Evolutionary conservation across 2,329 filamentous ascomycete species (phyloP).

Genomic region (Onygenales sp.): DNA sequence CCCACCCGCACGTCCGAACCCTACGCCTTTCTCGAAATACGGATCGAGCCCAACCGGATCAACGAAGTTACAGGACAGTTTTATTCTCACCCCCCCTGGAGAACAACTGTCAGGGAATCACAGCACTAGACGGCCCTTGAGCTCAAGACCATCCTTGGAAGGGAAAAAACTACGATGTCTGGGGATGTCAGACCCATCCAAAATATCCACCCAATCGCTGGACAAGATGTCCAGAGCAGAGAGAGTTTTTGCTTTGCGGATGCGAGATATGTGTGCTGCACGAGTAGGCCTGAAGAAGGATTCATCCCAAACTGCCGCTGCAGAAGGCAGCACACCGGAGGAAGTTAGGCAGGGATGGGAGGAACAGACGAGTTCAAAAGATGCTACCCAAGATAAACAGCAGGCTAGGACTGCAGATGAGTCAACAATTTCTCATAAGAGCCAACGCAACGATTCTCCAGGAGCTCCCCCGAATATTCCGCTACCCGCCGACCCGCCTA

Average conservation of each 20-base stretch:
- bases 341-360: neutral
- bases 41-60: neutral
- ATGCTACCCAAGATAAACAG: neutral
- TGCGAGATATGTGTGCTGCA: constrained; percentile 19
- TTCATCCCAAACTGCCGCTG: neutral
- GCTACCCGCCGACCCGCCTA: constrained; percentile 14
- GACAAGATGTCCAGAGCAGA: constrained; percentile 15
- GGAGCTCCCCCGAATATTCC: constrained; percentile 13
- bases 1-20: neutral
- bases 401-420: neutral
- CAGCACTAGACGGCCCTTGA: neutral
- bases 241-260: constrained; percentile 18
- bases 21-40: neutral
- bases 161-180: neutral
- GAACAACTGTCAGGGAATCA: neutral
- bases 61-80: neutral
- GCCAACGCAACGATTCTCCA: constrained; percentile 5
- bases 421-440: neutral
- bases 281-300: constrained; percentile 13
- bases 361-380: neutral
- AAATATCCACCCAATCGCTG: constrained; percentile 2
- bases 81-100: neutral
- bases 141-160: neutral
- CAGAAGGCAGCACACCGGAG: neutral
- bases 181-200: constrained; percentile 4